Evolutionary conservation across 306 rosid genomes (phyloP), one percentile per base, ranked within the genome.

Genomic region (Vachellia pachyceras): DNA sequence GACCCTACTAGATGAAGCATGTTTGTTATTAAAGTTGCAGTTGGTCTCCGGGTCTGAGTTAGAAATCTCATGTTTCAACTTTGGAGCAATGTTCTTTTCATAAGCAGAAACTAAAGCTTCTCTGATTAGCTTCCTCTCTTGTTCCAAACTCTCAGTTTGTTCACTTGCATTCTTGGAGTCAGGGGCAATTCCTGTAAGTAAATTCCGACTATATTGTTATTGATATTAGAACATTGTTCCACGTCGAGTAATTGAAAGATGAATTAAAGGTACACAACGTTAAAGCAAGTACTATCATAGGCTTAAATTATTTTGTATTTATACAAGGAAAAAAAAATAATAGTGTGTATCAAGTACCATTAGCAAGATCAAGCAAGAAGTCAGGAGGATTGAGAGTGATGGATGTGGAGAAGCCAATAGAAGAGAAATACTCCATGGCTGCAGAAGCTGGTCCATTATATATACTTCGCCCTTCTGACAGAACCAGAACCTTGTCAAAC

Each of bases 301-400:
- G 33, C 2, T 29, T 29, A 29, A 29, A 29, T 29, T 29, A 2
- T 29, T 29, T 29, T 29, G 33, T 29, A 29, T 29, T n/a, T n/a
- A n/a, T n/a, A n/a, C 2, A 29, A 29, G n/a, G n/a, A 29, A 29
- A 29, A 29, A 1, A 29, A 29, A 29, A 29, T 29, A 29, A 29
- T 29, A 29, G 33, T 1, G 1, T 29, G 33, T 29, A 29, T 29
- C 33, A 29, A 29, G 33, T 29, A 29, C 33, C 33, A 44, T 93
- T 91, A 65, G 97, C 97, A 83, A 93, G 97, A 82, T 93, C 97
- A 42, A 93, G 90, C 79, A 93, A 79, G 50, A 93, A 86, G 77
- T 93, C 97, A 57, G 97, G 94, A 2, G 97, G 97, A 83, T 93
- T 93, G 67, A 90, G 75, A 55, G 86, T 84, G 76, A 91, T 81